Evolutionary conservation across 2,329 filamentous ascomycete genomes (phyloP).

Genomic region (Grosmannia clavigera): DNA sequence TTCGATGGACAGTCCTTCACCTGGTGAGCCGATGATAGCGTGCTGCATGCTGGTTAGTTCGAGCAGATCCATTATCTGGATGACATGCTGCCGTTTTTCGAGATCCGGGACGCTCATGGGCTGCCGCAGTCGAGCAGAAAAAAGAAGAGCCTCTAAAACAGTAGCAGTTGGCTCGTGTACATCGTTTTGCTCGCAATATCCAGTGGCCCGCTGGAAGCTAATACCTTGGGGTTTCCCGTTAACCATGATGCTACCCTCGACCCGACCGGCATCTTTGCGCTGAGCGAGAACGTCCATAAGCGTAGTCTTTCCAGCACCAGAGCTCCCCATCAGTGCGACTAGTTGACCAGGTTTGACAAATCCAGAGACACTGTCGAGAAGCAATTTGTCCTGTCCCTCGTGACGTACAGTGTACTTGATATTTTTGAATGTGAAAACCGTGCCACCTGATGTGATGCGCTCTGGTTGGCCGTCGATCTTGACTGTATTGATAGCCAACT

Average conservation of each 20-base stretch:
- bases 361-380: neutral
- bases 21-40: slow-evolving; percentile 78
- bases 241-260: slow-evolving; percentile 68
- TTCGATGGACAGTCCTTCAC: slow-evolving; percentile 66
- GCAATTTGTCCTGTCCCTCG: neutral
- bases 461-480: neutral
- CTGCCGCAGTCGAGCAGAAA: slow-evolving; percentile 76
- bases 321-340: slow-evolving; percentile 57
- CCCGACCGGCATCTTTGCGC: slow-evolving; percentile 76
- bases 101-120: slow-evolving; percentile 57
- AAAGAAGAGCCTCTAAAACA: slow-evolving; percentile 75
- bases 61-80: slow-evolving; percentile 82
- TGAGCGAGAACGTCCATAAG: slow-evolving; percentile 77
- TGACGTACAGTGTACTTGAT: neutral
- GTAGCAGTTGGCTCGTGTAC: slow-evolving; percentile 74
- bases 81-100: slow-evolving; percentile 79
- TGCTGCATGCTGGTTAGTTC: slow-evolving; percentile 87
- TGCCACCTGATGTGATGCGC: neutral
- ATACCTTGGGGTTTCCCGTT: slow-evolving; percentile 55
- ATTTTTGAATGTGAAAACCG: neutral
- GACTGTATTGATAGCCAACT: neutral
- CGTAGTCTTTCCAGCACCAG: slow-evolving; percentile 84
- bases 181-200: slow-evolving; percentile 88
- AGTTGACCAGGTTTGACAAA: neutral
- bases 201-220: slow-evolving; percentile 82